Conservation (phyloP, 768 basidiomycete species). For the Trametopsis cervina region DNA sequence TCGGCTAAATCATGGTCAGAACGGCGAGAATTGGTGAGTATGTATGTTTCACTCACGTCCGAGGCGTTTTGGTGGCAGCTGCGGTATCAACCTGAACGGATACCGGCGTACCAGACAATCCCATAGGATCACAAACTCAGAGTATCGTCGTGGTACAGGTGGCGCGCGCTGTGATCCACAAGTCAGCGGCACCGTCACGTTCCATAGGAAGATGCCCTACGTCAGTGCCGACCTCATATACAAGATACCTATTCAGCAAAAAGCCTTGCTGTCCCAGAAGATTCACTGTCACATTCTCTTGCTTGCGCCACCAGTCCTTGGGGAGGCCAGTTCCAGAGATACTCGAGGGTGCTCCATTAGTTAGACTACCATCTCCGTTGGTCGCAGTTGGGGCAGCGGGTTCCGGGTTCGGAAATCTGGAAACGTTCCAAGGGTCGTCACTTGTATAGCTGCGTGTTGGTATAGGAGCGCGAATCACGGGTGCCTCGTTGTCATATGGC, state of each 20-base stretch:
- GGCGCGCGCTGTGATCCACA: slow-evolving; percentile 40
- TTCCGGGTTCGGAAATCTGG: slow-evolving; percentile 17
- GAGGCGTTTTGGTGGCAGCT: slow-evolving; percentile 87
- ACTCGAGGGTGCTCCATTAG: slow-evolving; percentile 47
- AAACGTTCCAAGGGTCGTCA: slow-evolving; percentile 51
- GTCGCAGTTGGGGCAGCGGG: slow-evolving; percentile 9
- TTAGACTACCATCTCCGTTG: slow-evolving; percentile 17
- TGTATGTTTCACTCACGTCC: slow-evolving; percentile 52
- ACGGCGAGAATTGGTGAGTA: background rate
- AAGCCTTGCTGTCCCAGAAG: slow-evolving; percentile 89
- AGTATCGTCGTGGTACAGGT: slow-evolving; percentile 80
- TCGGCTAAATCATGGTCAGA: slow-evolving; percentile 49
- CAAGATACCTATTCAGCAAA: slow-evolving; percentile 79
- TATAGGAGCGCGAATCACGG: slow-evolving; percentile 29
- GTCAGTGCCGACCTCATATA: slow-evolving; percentile 76
- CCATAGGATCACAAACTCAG: slow-evolving; percentile 88
- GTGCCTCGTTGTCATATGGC: slow-evolving; percentile 21
- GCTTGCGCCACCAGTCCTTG: slow-evolving; percentile 81
- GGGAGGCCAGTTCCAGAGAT: slow-evolving; percentile 69
- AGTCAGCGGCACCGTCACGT: background rate
- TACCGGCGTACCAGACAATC: slow-evolving; percentile 82
- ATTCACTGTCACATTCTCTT: slow-evolving; percentile 63
- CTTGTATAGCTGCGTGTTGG: slow-evolving; percentile 46
- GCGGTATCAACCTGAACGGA: slow-evolving; percentile 86
- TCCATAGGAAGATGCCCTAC: slow-evolving; percentile 35